These are phyloP conservation scores for Leccinellum albellum DNA, from an alignment of 768 basidiomycete genomes.

Conservation along the genomic window DNA sequence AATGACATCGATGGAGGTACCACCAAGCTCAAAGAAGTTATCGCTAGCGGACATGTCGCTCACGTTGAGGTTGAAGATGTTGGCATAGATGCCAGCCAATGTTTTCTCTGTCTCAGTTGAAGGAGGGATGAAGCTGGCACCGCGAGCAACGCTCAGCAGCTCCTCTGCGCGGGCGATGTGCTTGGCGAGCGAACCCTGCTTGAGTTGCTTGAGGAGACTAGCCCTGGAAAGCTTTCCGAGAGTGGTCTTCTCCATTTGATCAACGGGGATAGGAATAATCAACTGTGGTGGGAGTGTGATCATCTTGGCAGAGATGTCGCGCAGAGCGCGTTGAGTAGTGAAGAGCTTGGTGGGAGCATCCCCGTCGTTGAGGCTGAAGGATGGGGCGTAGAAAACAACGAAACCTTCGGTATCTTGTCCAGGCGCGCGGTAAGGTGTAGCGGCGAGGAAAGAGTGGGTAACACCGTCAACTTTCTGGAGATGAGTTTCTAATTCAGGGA, in stretches of 20 bases:
- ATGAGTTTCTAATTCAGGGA: slow-evolving; percentile 37
- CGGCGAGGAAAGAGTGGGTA: slow-evolving; percentile 22
- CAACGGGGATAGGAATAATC: slow-evolving; percentile 36
- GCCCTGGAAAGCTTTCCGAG: slow-evolving; percentile 40
- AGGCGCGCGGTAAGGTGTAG: slow-evolving; percentile 36
- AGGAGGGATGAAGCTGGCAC: slow-evolving; percentile 20
- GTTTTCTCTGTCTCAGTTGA: slow-evolving; percentile 25
- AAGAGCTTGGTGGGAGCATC: slow-evolving; percentile 16
- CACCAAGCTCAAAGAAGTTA: slow-evolving; percentile 16
- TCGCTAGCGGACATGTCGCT: slow-evolving; percentile 26
- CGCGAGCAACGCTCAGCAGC: slow-evolving; percentile 17
- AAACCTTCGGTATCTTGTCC: slow-evolving; percentile 42
- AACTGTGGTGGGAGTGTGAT: slow-evolving; percentile 33
- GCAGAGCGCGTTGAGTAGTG: slow-evolving; percentile 28
- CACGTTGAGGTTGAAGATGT: slow-evolving; percentile 27
- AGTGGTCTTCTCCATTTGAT: slow-evolving; percentile 38
- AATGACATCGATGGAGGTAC: slow-evolving; percentile 39
- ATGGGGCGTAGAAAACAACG: slow-evolving; percentile 37
- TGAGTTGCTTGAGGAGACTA: slow-evolving; percentile 21
- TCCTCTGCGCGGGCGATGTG: neutral
- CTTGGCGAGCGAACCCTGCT: neutral
- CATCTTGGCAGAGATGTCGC: slow-evolving; percentile 27
- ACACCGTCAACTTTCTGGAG: slow-evolving; percentile 33
- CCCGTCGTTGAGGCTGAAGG: slow-evolving; percentile 18
- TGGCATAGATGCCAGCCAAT: slow-evolving; percentile 29